Conservation (phyloP, 1,139 yeast genomes). For the Scheffersomyces lignicola region DNA sequence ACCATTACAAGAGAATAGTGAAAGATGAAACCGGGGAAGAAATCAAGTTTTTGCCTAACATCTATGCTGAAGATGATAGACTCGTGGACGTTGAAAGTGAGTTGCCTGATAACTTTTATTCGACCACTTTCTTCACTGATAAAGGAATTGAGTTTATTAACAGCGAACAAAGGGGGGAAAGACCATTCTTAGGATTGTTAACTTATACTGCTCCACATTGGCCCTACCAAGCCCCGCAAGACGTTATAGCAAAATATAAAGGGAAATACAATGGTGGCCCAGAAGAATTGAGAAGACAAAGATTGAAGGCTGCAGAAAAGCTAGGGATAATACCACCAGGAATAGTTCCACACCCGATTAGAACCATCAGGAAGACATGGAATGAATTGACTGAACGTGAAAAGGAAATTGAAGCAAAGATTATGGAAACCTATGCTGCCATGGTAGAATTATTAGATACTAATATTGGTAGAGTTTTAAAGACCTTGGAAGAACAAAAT, state of each 20-base stretch:
- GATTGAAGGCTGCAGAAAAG: constrained; percentile 41
- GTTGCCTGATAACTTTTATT: constrained; percentile 49
- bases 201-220: constrained; percentile 65
- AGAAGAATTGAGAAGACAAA: constrained; percentile 33
- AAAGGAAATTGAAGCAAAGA: constrained; percentile 34
- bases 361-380: constrained; percentile 44
- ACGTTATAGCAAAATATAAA: constrained; percentile 44
- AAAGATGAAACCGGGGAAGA: constrained; percentile 22
- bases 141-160: constrained; percentile 39
- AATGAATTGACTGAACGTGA: constrained; percentile 35
- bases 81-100: constrained; percentile 31
- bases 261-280: constrained; percentile 55
- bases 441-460: constrained; percentile 58
- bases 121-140: constrained; percentile 46
- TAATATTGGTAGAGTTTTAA: constrained; percentile 48
- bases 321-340: constrained; percentile 46
- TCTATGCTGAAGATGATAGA: constrained; percentile 38
- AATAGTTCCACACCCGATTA: constrained; percentile 46
- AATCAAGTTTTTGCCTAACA: constrained; percentile 29
- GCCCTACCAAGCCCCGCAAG: constrained; percentile 59
- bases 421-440: constrained; percentile 60
- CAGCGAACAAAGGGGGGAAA: constrained; percentile 28
- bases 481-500: constrained; percentile 34
- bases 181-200: constrained; percentile 53
- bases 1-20: constrained; percentile 52